These are phyloP conservation scores for Apiospora malaysiana DNA, from an alignment of 2,329 filamentous ascomycete species.

Conservation along the genomic window DNA sequence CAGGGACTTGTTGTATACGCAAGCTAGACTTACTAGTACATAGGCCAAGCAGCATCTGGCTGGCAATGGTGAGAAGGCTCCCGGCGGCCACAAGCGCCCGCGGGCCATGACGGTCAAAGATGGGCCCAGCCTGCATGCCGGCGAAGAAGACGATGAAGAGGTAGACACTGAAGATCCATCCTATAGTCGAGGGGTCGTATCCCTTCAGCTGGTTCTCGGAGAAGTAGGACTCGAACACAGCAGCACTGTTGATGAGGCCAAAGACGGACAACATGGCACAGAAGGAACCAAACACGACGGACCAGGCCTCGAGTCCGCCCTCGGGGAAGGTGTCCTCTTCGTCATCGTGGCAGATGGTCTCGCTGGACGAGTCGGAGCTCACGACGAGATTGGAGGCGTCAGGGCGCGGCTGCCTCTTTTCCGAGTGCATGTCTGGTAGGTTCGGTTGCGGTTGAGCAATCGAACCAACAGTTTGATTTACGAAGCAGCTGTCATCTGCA, in stretches of 20 bases:
- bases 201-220: conserved; percentile 48
- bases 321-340: conserved; percentile 21
- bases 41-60: conserved; percentile 25
- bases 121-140: conserved; percentile 50
- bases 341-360: conserved; percentile 1
- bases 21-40: conserved; percentile 18
- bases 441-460: conserved; percentile 8
- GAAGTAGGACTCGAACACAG: conserved; percentile 55
- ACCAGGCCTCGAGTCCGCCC: conserved; percentile 22
- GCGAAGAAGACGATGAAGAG: conserved; percentile 51
- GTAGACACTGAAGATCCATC: conserved; percentile 55
- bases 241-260: conserved; percentile 54
- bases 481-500: conserved; percentile 29
- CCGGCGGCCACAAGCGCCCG: conserved; percentile 46
- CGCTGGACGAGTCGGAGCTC: neutral
- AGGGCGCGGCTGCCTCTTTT: neutral
- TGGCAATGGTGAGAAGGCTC: conserved; percentile 30
- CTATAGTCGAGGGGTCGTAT: conserved; percentile 51
- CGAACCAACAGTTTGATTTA: conserved; percentile 28
- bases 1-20: neutral
- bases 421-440: conserved; percentile 3
- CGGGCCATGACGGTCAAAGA: conserved; percentile 55
- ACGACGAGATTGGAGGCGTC: conserved; percentile 5
- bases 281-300: conserved; percentile 21
- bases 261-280: conserved; percentile 18